These are phyloP conservation scores for Lobosporangium transversale DNA, from an alignment of 192 early-diverging fungal genomes.

Conservation along the genomic window DNA sequence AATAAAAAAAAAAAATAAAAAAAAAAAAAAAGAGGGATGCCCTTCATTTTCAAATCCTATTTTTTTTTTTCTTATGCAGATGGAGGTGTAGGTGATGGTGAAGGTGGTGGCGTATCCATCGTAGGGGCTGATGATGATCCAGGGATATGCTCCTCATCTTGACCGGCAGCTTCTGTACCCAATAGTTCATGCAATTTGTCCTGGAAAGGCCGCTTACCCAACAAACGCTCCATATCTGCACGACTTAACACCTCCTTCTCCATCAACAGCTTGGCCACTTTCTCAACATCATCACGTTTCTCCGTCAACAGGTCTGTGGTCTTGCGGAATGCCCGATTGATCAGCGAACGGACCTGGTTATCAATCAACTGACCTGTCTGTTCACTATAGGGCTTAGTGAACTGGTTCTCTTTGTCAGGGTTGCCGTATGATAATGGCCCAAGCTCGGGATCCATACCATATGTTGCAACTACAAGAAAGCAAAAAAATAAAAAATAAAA, in stretches of 20 bases:
- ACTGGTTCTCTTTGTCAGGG: slow-evolving; percentile 74
- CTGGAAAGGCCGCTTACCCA: slow-evolving; percentile 87
- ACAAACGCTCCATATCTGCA: slow-evolving; percentile 91
- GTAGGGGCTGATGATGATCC: slow-evolving; percentile 23
- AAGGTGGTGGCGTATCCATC: background rate
- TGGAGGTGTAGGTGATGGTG: no score
- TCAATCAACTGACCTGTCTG: slow-evolving; percentile 95
- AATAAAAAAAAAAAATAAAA: background rate
- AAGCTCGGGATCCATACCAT: slow-evolving; percentile 92
- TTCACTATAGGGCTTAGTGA: slow-evolving; percentile 97
- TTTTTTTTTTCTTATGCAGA: background rate
- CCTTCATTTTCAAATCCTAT: no score
- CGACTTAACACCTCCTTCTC: slow-evolving; percentile 97
- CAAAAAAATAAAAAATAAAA: background rate
- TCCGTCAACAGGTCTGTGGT: slow-evolving; percentile 87
- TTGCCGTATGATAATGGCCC: slow-evolving; percentile 87
- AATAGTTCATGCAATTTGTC: slow-evolving; percentile 62
- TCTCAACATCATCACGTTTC: slow-evolving; percentile 87
- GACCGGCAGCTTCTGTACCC: slow-evolving; percentile 31
- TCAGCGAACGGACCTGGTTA: slow-evolving; percentile 88
- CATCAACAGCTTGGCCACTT: slow-evolving; percentile 90
- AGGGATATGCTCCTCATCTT: slow-evolving; percentile 25
- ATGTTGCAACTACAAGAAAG: slow-evolving; percentile 70
- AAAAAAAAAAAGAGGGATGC: no score
- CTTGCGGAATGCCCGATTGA: slow-evolving; percentile 81